Percentiles rank a stretch among this genome's conserved stretches.
phyloP scores from a whole-genome alignment of 495 filamentous ascomycete genomes.

The Niebla homalea region DNA sequence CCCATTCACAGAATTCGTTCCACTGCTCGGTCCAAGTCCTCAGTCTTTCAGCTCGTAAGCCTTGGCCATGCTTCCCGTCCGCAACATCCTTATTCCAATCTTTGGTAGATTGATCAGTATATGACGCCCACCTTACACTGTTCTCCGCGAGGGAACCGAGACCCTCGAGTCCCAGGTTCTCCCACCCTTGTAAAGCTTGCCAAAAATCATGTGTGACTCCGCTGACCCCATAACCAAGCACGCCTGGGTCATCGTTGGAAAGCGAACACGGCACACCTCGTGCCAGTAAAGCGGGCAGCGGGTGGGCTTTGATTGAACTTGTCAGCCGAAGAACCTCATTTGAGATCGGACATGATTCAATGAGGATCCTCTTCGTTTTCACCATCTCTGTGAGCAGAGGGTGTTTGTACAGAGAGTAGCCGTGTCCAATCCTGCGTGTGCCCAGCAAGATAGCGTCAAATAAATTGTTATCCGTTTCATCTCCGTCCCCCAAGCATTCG shows the following conservation, averaged over 20 bases:
- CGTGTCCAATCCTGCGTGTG: conserved; percentile 78
- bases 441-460: conserved; percentile 85
- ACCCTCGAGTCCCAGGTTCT: conserved; percentile 66
- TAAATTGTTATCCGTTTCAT: conserved; percentile 65
- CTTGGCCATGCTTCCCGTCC: conserved; percentile 59
- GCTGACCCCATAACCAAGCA: conserved; percentile 61
- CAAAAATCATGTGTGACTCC: conserved; percentile 84
- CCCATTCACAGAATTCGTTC: conserved; percentile 86
- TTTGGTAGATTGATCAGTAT: conserved; percentile 57
- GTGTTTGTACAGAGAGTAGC: conserved; percentile 79
- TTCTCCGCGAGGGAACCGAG: conserved; percentile 82
- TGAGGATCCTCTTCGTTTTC: conserved; percentile 72
- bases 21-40: conserved; percentile 66
- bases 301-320: conserved; percentile 60
- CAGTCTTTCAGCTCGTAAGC: conserved; percentile 56
- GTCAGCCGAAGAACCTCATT: conserved; percentile 74
- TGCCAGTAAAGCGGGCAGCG: conserved; percentile 71
- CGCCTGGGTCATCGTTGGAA: conserved; percentile 75
- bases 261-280: conserved; percentile 67
- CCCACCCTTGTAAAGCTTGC: conserved; percentile 76
- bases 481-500: conserved; percentile 67
- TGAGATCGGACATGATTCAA: conserved; percentile 79
- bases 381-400: conserved; percentile 77
- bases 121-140: conserved; percentile 79
- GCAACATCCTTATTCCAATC: conserved; percentile 60